phyloP scores from a whole-genome alignment of 306 rosid genomes.

The Gynostemma pentaphyllum region DNA sequence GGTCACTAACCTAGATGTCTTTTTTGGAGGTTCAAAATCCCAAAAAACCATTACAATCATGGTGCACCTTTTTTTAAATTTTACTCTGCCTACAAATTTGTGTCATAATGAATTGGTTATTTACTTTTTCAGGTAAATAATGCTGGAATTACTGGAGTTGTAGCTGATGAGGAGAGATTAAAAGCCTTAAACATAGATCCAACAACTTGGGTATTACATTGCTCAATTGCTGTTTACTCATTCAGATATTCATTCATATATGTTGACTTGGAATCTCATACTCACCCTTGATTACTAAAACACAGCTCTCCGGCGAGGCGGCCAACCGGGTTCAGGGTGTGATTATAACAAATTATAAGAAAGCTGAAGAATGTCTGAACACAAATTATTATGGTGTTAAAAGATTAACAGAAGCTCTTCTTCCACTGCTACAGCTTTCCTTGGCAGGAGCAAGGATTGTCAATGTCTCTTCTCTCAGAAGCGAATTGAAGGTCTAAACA shows the following conservation, averaged over 20 bases:
- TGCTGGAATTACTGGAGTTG: slow-evolving; percentile 34
- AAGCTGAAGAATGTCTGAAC: slow-evolving; percentile 37
- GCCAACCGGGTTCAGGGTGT: slow-evolving; percentile 20
- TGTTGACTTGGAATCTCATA: neutral
- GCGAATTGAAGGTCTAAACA: slow-evolving; percentile 39
- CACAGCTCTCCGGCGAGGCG: slow-evolving; percentile 37
- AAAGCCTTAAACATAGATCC: slow-evolving; percentile 34
- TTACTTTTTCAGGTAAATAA: slow-evolving; percentile 35
- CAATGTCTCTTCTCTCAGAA: slow-evolving; percentile 41
- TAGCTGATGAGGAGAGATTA: slow-evolving; percentile 27
- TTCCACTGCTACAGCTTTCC: slow-evolving; percentile 40
- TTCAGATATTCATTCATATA: neutral
- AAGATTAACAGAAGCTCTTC: slow-evolving; percentile 41
- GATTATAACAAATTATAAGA: slow-evolving; percentile 23
- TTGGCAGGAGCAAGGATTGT: slow-evolving; percentile 37
- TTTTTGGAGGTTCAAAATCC: too few species aligned
- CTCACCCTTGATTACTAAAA: slow-evolving; percentile 2
- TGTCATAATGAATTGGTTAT: neutral
- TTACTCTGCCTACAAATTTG: too few species aligned
- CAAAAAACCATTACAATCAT: too few species aligned
- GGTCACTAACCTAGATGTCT: too few species aligned
- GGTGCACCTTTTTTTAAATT: too few species aligned
- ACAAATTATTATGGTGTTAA: slow-evolving; percentile 44
- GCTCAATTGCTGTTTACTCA: neutral
- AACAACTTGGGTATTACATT: slow-evolving; percentile 27